phyloP scores from a whole-genome alignment of 768 basidiomycete species.

The Amanita pallidorosea region DNA sequence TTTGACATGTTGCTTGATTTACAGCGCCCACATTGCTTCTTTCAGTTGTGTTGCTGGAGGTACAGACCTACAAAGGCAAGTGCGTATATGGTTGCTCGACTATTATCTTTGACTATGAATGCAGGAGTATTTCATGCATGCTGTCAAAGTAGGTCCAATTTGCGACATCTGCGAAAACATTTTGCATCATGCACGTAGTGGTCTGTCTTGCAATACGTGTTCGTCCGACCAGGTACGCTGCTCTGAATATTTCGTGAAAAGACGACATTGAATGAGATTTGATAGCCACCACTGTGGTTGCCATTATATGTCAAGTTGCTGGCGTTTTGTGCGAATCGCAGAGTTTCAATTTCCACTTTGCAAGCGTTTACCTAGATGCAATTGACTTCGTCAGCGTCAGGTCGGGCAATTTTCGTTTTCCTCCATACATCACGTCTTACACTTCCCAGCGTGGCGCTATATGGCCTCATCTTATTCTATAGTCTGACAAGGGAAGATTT shows the following conservation, averaged over 20 bases:
- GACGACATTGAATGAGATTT: background rate
- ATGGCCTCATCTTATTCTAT: constrained; percentile 69
- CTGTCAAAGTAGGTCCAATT: constrained; percentile 41
- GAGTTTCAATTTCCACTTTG: constrained; percentile 42
- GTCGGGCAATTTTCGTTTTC: constrained; percentile 18
- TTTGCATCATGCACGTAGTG: constrained; percentile 30
- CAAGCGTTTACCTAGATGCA: constrained; percentile 50
- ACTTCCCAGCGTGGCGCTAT: constrained; percentile 50
- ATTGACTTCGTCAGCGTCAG: constrained; percentile 69
- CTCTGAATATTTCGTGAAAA: background rate
- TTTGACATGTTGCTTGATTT: background rate
- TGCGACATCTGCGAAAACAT: constrained; percentile 2
- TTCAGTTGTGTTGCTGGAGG: constrained; percentile 59
- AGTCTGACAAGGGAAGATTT: constrained; percentile 65
- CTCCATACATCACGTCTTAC: background rate
- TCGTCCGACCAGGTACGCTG: constrained; percentile 36
- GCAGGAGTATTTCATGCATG: constrained; percentile 72
- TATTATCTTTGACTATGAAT: constrained; percentile 3
- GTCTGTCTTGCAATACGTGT: constrained; percentile 73
- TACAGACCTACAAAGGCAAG: constrained; percentile 59
- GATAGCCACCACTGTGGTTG: constrained; percentile 45
- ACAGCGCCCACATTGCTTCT: background rate
- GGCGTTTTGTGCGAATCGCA: constrained; percentile 52
- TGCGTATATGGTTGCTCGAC: background rate
- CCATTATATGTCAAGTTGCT: constrained; percentile 56